Evolutionary conservation across 495 filamentous ascomycete species (phyloP), one percentile per base, ranked within the genome.

Genomic region (Amniculicola lignicola): DNA sequence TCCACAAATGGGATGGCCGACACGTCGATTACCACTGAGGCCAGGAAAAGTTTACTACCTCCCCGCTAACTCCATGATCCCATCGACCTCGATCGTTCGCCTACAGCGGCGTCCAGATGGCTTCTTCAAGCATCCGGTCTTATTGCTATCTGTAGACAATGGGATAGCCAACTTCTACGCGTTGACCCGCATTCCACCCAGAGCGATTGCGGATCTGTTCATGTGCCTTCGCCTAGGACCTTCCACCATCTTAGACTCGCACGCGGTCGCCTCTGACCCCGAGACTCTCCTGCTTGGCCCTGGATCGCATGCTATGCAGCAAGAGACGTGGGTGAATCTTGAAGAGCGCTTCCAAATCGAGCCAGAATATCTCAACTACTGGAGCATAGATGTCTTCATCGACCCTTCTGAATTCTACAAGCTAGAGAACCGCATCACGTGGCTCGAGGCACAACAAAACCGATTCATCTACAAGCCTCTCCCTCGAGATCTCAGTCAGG

Each of bases 391-490:
- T 14, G 52, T 55, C 9, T 24, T n/a, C n/a, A 27, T 55, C 15
- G 52, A 16, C 21, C 19, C 31, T 6, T 7, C 4, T 7, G 42
- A 47, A n/a, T 11, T 15, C 21, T 6, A 22, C 19, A 55, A 55
- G 31, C 41, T 55, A 1, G 7, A 14, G 29, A 27, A 31, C 4
- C 18, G 21, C 11, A 18, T 55, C 12, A 25, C 39, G 2, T 39
- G 19, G 40, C 52, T 55, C 3, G 52, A 55, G 19, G 28, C 41
- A 4, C 6, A 47, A 15, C 52, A 55, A 16, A 55, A 55, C 25
- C 28, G 52, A 15, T 55, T 25, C 52, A 37, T 55, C 18, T 55
- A 55, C 52, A 55, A 55, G 52, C 52, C 52, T 1, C 31, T 55
- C 1, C 3, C 3, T 12, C 52, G 42, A 1, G 52, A 55, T 27